A percentile compares a stretch with the other conserved stretches of the same genome.
Conservation (phyloP, 345 rosid species). For the Heritiera littoralis region DNA sequence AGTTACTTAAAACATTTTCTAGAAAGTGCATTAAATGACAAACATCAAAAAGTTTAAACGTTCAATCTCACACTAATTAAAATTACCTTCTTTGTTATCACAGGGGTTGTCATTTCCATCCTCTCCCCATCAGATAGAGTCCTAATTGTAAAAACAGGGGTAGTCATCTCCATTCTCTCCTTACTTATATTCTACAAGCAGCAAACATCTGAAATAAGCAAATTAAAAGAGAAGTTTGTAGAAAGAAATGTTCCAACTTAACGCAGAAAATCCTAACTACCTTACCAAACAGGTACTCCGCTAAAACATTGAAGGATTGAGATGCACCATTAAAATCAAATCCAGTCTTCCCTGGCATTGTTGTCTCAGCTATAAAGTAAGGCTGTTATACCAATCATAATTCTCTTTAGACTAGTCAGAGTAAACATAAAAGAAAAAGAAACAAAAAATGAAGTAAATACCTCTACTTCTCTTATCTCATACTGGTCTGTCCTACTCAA, state of each 20-base stretch:
- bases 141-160: constrained; percentile 78
- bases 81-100: constrained; percentile 52
- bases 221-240: background rate
- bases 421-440: background rate
- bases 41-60: background rate
- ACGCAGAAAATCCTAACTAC: constrained; percentile 40
- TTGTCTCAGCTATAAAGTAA: constrained; percentile 79
- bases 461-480: constrained; percentile 96
- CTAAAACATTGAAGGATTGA: constrained; percentile 75
- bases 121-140: constrained; percentile 58
- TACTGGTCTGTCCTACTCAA: constrained; percentile 54
- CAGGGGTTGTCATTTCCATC: constrained; percentile 97
- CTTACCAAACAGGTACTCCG: constrained; percentile 97
- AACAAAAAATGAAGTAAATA: constrained; percentile 14
- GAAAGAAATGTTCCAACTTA: background rate
- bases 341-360: constrained; percentile 77
- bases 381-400: constrained; percentile 44
- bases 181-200: constrained; percentile 52
- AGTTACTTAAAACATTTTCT: background rate
- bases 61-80: background rate
- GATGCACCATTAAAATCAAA: constrained; percentile 78
- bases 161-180: constrained; percentile 92
- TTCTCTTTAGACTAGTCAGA: constrained; percentile 4
- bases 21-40: background rate
- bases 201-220: constrained; percentile 25